Conservation (phyloP, 2,329 filamentous ascomycete species). For the Ustulina deusta region DNA sequence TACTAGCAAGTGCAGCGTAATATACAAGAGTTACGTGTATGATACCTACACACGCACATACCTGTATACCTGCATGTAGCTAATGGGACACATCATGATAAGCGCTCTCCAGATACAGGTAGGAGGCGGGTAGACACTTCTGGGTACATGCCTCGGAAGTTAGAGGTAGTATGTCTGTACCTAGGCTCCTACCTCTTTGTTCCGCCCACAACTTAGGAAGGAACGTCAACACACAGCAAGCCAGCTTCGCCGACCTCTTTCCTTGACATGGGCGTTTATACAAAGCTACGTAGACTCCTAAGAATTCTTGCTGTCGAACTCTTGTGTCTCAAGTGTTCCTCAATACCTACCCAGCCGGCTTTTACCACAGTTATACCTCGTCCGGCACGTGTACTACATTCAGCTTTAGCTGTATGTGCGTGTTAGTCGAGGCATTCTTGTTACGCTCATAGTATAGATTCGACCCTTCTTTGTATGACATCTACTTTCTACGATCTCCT, state of each 20-base stretch:
- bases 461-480: not conserved
- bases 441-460: not conserved
- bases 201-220: not conserved
- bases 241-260: not conserved
- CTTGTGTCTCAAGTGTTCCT: not conserved
- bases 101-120: not conserved
- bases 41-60: not conserved
- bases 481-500: not conserved
- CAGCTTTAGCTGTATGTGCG: not conserved
- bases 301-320: constrained; percentile 1
- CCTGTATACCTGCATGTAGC: not conserved
- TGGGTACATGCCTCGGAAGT: not conserved
- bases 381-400: not conserved
- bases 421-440: not conserved
- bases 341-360: not conserved
- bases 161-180: not conserved
- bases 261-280: not conserved
- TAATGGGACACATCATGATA: not conserved
- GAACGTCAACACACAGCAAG: too few species aligned
- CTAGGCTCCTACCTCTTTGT: not conserved
- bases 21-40: not conserved
- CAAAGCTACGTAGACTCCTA: not conserved
- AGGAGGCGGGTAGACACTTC: too few species aligned
- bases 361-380: too few species aligned
- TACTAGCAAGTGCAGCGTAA: not conserved